These are phyloP conservation scores for Candida sp. DNA, from an alignment of 1,139 yeast genomes.

Conservation along the genomic window DNA sequence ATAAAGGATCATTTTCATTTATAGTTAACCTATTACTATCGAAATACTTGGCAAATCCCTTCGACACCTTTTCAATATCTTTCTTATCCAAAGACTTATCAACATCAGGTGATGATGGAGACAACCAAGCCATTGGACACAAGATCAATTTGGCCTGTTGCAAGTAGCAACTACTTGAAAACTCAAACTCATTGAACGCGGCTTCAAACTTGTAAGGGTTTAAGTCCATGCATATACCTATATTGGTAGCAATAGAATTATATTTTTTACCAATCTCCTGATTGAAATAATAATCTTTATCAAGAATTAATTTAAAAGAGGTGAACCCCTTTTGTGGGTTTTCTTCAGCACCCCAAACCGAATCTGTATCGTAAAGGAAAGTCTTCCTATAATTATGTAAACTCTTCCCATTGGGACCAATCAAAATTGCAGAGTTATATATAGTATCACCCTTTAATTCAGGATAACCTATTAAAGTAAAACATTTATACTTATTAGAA, in stretches of 20 bases:
- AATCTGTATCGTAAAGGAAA: constrained; percentile 77
- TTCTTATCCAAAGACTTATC: constrained; percentile 1
- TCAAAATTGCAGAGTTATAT: constrained; percentile 72
- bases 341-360: constrained; percentile 75
- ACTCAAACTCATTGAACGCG: constrained; percentile 73
- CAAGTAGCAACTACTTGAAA: constrained; percentile 50
- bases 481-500: constrained; percentile 52
- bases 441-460: constrained; percentile 42
- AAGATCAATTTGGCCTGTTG: constrained; percentile 54
- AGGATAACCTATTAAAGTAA: constrained; percentile 83
- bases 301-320: constrained; percentile 34
- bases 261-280: constrained; percentile 5
- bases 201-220: constrained; percentile 85
- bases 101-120: constrained; percentile 47
- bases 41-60: neutral
- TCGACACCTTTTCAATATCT: constrained; percentile 1
- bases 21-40: neutral
- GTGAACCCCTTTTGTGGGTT: constrained; percentile 53
- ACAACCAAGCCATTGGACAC: constrained; percentile 90
- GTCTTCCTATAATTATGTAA: constrained; percentile 74
- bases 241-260: constrained; percentile 35
- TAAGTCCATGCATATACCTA: constrained; percentile 96
- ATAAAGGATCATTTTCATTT: constrained; percentile 3
- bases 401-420: constrained; percentile 55
- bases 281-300: constrained; percentile 21